Evolutionary conservation across 2,329 filamentous ascomycete species (phyloP).

Genomic region (Fusarium metavorans): DNA sequence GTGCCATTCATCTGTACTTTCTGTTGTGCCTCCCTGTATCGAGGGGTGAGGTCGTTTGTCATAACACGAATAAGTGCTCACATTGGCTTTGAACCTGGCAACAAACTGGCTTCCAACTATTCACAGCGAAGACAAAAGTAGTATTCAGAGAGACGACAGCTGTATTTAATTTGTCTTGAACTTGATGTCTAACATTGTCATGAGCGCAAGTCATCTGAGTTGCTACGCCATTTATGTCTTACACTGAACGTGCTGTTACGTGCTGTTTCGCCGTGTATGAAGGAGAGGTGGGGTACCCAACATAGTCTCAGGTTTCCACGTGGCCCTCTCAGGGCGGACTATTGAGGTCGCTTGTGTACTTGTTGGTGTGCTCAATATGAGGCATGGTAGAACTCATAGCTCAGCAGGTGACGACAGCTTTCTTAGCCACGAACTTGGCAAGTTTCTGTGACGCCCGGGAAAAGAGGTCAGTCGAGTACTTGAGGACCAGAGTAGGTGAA

Average conservation of each 20-base stretch:
- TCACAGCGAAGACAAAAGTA: not conserved
- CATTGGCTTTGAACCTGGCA: not conserved
- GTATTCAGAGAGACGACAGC: not conserved
- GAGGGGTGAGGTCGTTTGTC: not conserved
- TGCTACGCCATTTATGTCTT: not conserved
- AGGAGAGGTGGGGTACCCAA: not conserved
- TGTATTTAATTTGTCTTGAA: not conserved
- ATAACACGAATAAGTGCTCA: not conserved
- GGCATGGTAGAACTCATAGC: not conserved
- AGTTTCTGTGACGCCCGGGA: not conserved
- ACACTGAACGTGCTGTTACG: not conserved
- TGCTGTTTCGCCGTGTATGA: not conserved
- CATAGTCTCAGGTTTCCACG: not conserved
- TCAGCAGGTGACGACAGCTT: not conserved
- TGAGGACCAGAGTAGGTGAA: not conserved
- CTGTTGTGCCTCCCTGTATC: not conserved
- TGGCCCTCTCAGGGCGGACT: not conserved
- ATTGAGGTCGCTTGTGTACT: not conserved
- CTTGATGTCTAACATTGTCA: not conserved
- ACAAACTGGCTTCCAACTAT: not conserved
- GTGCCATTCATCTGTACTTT: not conserved
- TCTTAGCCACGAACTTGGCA: not conserved
- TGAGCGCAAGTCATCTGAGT: not conserved
- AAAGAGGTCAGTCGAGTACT: not conserved
- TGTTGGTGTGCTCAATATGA: not conserved